Conservation (phyloP, 2,329 filamentous ascomycete species). For the Cadophora sp. region DNA sequence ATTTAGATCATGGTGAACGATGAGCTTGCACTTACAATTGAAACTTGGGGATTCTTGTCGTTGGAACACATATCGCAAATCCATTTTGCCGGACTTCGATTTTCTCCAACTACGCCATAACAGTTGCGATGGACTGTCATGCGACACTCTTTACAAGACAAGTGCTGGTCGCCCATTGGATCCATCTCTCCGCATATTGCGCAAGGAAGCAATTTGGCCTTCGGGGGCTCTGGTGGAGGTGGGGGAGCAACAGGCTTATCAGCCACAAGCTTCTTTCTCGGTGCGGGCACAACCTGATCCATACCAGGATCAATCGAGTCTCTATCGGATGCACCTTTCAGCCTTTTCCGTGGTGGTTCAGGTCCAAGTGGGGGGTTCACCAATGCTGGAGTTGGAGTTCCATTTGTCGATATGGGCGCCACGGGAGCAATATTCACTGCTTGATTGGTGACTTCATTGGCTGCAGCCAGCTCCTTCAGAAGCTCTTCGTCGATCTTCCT, state of each 20-base stretch:
- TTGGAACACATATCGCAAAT: conserved; percentile 95
- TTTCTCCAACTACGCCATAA: conserved; percentile 80
- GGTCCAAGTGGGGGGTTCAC: conserved; percentile 42
- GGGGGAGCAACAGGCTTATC: conserved; percentile 72
- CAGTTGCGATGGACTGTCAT: conserved; percentile 91
- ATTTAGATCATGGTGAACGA: conserved; percentile 17
- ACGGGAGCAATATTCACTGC: conserved; percentile 47
- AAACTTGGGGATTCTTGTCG: conserved; percentile 89
- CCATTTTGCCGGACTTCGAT: conserved; percentile 79
- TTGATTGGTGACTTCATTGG: conserved; percentile 64
- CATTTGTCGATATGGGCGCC: conserved; percentile 34
- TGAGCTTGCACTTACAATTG: conserved; percentile 70
- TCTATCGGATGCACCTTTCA: conserved; percentile 61
- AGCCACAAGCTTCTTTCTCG: conserved; percentile 54
- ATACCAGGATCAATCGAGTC: conserved; percentile 20
- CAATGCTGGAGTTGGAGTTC: conserved; percentile 36
- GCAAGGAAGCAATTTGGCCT: conserved; percentile 80
- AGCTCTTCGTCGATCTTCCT: conserved; percentile 91
- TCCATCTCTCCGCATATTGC: conserved; percentile 82
- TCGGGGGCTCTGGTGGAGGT: conserved; percentile 78
- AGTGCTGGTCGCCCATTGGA: conserved; percentile 71
- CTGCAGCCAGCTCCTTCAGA: conserved; percentile 72
- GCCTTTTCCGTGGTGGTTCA: conserved; percentile 70
- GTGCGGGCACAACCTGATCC: conserved; percentile 39
- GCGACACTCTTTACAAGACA: conserved; percentile 86